Base-by-base conservation (phyloP, 495 filamentous ascomycete species). In the Bombardia bombarda region DNA sequence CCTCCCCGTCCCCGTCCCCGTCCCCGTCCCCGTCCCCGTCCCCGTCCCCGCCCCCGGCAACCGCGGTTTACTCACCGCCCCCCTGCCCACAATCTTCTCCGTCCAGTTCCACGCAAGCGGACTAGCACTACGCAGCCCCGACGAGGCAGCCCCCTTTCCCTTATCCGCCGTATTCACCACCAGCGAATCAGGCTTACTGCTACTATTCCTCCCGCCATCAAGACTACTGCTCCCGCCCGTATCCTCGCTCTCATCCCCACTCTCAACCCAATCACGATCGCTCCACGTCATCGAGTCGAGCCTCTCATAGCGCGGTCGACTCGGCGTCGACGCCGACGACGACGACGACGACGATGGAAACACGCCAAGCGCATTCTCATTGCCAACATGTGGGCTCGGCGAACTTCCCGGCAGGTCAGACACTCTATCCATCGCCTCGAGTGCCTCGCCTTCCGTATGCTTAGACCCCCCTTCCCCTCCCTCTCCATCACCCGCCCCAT, bases 81-180 rank as follows among this genome's bases (percentile, higher is more conserved):
- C 63, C 45, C 67, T 73, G 0, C 74, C 74, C 0, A 70, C 73
- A 47, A 78, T 75, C 45, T 72, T 73, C 50, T 78, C 72, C 2
- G 71, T 69, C 74, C 74, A 78, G 53, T 71, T 77, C 74, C 73
- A 77, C 24, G 46, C 57, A 13, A 52, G 25, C 26, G 53, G 43
- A 23, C 55, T 55, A 4, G 38, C 3, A 32, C 45, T 50, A 13
- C 28, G 35, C 38, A 24, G 10, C 24, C 4, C 8, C 9, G 32
- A 14, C 19, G 36, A n/a, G 35, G 24, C 24, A 9, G 23, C 7
- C 7, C 7, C 39, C 38, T 43, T 38, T 22, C 57, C 47, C 40
- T 52, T 48, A 4, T 38, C 48, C 40, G 38, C 35, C 14, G 21
- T 39, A 31, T 38, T 35, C 32, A 38, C 52, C 33, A 47, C 54